Percentiles rank a stretch among this genome's conserved stretches.
Evolutionary conservation across 495 filamentous ascomycete genomes (phyloP).

Genomic region (Elasticomyces elasticus): DNA sequence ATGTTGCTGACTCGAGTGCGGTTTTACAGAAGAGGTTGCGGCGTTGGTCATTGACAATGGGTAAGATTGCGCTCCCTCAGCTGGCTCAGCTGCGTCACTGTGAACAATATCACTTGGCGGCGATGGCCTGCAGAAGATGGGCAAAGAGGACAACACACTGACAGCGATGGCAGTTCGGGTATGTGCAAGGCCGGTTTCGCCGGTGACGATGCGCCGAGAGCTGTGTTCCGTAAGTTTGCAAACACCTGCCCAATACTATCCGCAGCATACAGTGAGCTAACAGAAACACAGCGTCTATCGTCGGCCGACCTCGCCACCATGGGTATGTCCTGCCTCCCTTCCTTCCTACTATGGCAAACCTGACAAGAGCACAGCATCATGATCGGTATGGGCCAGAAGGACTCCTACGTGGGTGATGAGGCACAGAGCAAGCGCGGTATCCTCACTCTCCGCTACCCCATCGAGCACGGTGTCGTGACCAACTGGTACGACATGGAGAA

Average conservation of each 20-base stretch:
- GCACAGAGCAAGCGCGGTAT: slow-evolving; percentile 99
- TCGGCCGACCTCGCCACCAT: slow-evolving; percentile 99
- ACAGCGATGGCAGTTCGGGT: slow-evolving; percentile 67
- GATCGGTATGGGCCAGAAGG: slow-evolving; percentile 99
- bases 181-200: slow-evolving; percentile 99
- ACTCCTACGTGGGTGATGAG: slow-evolving; percentile 99
- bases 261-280: slow-evolving; percentile 19
- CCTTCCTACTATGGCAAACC: slow-evolving; percentile 10
- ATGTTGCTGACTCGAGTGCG: slow-evolving; percentile 44
- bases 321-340: slow-evolving; percentile 50
- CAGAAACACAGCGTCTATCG: slow-evolving; percentile 71
- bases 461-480: slow-evolving; percentile 99
- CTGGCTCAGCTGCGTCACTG: background rate
- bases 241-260: background rate
- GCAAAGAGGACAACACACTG: slow-evolving; percentile 1
- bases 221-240: slow-evolving; percentile 98
- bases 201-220: slow-evolving; percentile 99
- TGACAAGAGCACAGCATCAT: slow-evolving; percentile 70
- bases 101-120: background rate
- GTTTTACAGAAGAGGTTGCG: slow-evolving; percentile 88
- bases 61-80: slow-evolving; percentile 48
- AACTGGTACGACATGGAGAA: slow-evolving; percentile 99
- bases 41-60: slow-evolving; percentile 99
- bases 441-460: slow-evolving; percentile 96
- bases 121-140: background rate